Conservation (phyloP, 1,139 yeast genomes). For the Geotrichum carabidarum region DNA sequence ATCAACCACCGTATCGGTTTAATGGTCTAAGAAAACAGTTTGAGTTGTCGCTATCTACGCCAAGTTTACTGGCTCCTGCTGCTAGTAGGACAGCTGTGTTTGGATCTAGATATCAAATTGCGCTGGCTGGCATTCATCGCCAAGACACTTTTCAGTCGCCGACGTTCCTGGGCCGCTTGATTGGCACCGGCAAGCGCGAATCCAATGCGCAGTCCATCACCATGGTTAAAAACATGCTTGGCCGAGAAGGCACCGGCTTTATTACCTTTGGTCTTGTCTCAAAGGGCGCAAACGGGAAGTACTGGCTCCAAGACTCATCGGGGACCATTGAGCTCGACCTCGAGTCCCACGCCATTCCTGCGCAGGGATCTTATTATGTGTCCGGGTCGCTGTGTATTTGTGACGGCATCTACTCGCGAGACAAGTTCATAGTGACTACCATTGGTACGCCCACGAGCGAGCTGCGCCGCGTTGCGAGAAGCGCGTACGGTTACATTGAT, state of each 20-base stretch:
- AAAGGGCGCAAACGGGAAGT: slow-evolving; percentile 59
- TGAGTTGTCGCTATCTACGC: slow-evolving; percentile 34
- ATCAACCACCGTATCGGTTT: slow-evolving; percentile 63
- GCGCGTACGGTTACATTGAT: slow-evolving; percentile 73
- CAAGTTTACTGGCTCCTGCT: slow-evolving; percentile 36
- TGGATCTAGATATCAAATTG: slow-evolving; percentile 51
- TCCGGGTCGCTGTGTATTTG: slow-evolving; percentile 77
- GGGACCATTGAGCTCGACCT: slow-evolving; percentile 72
- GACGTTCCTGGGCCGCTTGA: slow-evolving; percentile 29
- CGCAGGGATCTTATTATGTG: slow-evolving; percentile 63
- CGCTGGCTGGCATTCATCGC: slow-evolving; percentile 66
- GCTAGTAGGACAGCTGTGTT: slow-evolving; percentile 37
- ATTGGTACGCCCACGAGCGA: slow-evolving; percentile 90
- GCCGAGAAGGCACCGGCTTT: slow-evolving; percentile 74
- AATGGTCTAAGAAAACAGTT: slow-evolving; percentile 65
- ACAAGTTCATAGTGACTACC: slow-evolving; percentile 67
- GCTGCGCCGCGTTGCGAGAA: slow-evolving; percentile 57
- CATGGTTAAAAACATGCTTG: slow-evolving; percentile 73
- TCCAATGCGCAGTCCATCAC: slow-evolving; percentile 53
- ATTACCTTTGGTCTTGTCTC: slow-evolving; percentile 72
- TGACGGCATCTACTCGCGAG: slow-evolving; percentile 74
- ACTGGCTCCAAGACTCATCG: slow-evolving; percentile 74
- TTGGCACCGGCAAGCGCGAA: slow-evolving; percentile 20
- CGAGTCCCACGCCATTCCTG: slow-evolving; percentile 51
- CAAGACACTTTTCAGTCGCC: slow-evolving; percentile 63